Percentiles rank a stretch among this genome's conserved stretches.
Evolutionary conservation across 129 eudicot species (phyloP).

Genomic region (Flaveria bidentis): DNA sequence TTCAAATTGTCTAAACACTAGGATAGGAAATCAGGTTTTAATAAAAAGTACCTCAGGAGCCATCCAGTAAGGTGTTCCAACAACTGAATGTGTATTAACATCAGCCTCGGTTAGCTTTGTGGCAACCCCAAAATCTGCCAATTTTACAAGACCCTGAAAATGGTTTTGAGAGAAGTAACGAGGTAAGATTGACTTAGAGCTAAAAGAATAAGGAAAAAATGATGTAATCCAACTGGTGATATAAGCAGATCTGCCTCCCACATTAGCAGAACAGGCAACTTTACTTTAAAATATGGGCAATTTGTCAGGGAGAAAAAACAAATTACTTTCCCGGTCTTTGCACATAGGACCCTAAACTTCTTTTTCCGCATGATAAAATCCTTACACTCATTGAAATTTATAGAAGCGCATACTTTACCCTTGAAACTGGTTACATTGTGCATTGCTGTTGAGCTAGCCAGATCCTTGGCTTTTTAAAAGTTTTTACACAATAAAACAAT

Average conservation of each 20-base stretch:
- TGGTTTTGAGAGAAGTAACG: slow-evolving; percentile 4
- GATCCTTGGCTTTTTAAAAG: not conserved
- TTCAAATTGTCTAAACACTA: not conserved
- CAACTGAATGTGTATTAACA: slow-evolving; percentile 95
- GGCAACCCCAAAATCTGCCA: slow-evolving; percentile 99
- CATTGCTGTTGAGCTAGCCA: not conserved
- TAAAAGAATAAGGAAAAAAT: slow-evolving; percentile 2
- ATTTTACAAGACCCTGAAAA: slow-evolving; percentile 95
- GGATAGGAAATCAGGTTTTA: not conserved
- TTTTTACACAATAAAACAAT: not conserved
- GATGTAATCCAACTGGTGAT: not conserved
- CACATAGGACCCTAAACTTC: not conserved
- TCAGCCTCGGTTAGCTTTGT: slow-evolving; percentile 96
- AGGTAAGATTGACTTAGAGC: not conserved
- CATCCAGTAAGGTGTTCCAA: slow-evolving; percentile 99
- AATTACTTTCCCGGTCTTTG: not conserved
- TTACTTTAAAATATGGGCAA: not conserved
- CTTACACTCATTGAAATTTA: not conserved
- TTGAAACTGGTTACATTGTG: slow-evolving; percentile 3
- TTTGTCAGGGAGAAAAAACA: not conserved
- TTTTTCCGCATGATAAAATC: not conserved
- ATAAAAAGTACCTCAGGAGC: slow-evolving; percentile 88
- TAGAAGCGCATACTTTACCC: not conserved
- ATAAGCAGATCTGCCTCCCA: slow-evolving; percentile 7
- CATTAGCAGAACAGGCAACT: not conserved